Evolutionary conservation across 2,329 filamentous ascomycete genomes (phyloP), one percentile per base, ranked within the genome.

Genomic region (Ophiostoma himal-ulmi): DNA sequence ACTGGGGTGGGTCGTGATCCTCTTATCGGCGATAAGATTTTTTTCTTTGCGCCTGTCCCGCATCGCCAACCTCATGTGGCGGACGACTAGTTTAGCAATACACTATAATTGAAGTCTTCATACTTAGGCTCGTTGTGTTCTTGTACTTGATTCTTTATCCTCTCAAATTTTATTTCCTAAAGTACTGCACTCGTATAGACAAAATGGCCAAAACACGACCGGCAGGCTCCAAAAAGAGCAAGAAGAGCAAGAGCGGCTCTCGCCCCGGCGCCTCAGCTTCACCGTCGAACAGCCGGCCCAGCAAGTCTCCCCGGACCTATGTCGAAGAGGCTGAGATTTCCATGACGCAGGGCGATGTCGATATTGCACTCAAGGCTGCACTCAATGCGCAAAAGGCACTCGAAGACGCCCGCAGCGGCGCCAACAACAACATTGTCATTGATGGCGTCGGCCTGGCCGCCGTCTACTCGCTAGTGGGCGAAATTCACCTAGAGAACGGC

Each of bases 401-500:
- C 22, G 71, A 72, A 54, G 34, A 22, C 22, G 67, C 62, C 82
- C 64, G 68, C 30, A 70, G 68, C 48, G 68, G 70, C 62, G 36
- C 37, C 30, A 60, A 36, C 62, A 68, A 20, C 68, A 71, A 72
- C 69, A 71, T 67, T 17, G 69, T 71, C 4, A 39, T 74, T 6
- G 73, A 70, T 67, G 73, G 73, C 14, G 71, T 74, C 4, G 73
- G 71, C 14, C 92, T 20, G 84, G 77, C 77, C 66, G 79, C 89
- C 13, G 90, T 91, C 0, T 81, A 94, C 68, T 92, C 90, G 74
- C 82, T 96, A 44, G 84, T 95, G 30, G 94, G 91, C 70, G 91
- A 96, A 76, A 92, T 96, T 76, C 85, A 88, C 75, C 85, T 97
- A 70, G 93, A 97, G 77, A 81, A 92, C 3, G 94, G 95, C 73